A percentile compares a stretch with the other conserved stretches of the same genome.
Evolutionary conservation across 768 basidiomycete species (phyloP).

Genomic region (Amanita pseudoporphyria): DNA sequence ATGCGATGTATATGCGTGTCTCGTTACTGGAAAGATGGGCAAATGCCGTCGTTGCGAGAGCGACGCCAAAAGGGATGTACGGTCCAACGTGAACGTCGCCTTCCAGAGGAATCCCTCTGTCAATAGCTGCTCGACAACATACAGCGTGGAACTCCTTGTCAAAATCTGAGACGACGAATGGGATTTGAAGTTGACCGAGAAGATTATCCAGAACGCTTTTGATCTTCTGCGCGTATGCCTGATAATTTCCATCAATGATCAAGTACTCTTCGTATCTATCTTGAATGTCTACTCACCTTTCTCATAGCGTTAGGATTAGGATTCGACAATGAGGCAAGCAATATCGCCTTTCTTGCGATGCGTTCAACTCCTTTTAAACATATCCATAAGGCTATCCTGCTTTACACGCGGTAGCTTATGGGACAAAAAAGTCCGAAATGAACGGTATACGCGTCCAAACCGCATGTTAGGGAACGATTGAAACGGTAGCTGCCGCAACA

Average conservation of each 20-base stretch:
- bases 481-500: no score
- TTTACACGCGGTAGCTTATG: no score
- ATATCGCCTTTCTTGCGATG: no score
- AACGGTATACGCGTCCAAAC: no score
- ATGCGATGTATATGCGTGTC: conserved; percentile 24
- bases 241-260: neutral
- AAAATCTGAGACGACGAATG: neutral
- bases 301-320: no score
- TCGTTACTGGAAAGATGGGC: conserved; percentile 20
- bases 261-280: no score
- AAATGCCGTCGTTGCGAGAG: conserved; percentile 19
- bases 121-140: conserved; percentile 15
- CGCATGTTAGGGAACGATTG: no score
- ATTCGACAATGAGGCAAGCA: no score
- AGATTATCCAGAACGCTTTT: neutral
- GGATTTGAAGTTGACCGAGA: neutral
- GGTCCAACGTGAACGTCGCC: conserved; percentile 15
- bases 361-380: no score
- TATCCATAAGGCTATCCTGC: no score
- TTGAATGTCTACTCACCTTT: no score
- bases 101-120: conserved; percentile 18
- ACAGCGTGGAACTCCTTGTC: conserved; percentile 10
- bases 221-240: conserved; percentile 1
- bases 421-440: no score
- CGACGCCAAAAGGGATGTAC: conserved; percentile 22